Conservation (phyloP, 306 rosid species). For the barrel medic (Medicago truncatula) region DNA sequence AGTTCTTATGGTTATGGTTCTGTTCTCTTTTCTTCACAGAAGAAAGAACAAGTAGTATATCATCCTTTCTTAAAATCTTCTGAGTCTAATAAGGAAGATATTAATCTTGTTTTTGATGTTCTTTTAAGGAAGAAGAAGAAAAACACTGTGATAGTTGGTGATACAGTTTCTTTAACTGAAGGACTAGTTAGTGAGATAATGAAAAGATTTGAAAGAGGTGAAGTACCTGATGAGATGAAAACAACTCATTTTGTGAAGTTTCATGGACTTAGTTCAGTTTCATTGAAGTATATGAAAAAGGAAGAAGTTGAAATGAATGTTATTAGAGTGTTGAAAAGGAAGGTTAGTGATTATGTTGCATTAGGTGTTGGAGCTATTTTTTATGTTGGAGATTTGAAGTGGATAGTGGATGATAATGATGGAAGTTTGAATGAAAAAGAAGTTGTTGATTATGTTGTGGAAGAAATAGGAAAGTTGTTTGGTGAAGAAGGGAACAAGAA, state of each 20-base stretch:
- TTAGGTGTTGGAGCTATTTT: slow-evolving; percentile 60
- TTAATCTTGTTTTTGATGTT: slow-evolving; percentile 57
- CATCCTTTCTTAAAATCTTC: not conserved
- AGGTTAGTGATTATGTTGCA: slow-evolving; percentile 48
- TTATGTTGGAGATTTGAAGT: slow-evolving; percentile 78
- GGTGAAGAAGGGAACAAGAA: slow-evolving; percentile 44
- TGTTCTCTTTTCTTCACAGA: slow-evolving; percentile 62
- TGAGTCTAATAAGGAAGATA: not conserved
- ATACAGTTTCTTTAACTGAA: slow-evolving; percentile 60
- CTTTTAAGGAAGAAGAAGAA: slow-evolving; percentile 63
- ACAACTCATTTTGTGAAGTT: slow-evolving; percentile 60
- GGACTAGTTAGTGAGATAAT: slow-evolving; percentile 68
- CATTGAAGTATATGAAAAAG: slow-evolving; percentile 69
- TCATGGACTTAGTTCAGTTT: slow-evolving; percentile 51
- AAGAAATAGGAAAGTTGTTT: slow-evolving; percentile 71
- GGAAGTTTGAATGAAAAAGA: slow-evolving; percentile 33
- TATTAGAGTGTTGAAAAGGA: slow-evolving; percentile 57
- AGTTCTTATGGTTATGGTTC: slow-evolving; percentile 41
- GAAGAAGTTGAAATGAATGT: slow-evolving; percentile 68
- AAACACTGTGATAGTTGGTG: slow-evolving; percentile 85
- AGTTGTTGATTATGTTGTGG: slow-evolving; percentile 62
- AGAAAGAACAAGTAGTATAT: slow-evolving; percentile 43
- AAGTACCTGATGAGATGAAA: slow-evolving; percentile 74
- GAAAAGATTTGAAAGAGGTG: slow-evolving; percentile 67
- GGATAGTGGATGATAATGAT: slow-evolving; percentile 51